Conservation (phyloP, 108 stramenopile genomes). For the Skeletonema tropicum region DNA sequence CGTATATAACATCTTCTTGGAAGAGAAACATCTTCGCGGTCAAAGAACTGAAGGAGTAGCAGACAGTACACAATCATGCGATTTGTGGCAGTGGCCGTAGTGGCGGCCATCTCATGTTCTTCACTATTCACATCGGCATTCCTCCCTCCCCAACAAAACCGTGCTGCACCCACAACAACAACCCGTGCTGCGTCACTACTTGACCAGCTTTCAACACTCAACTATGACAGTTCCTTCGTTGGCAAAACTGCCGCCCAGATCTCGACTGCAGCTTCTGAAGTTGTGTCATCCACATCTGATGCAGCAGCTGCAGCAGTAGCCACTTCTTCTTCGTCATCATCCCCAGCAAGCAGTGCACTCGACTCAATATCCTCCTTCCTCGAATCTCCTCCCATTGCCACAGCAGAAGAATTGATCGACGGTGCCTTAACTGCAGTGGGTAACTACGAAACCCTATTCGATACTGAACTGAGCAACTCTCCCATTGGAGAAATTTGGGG, state of each 20-base stretch:
- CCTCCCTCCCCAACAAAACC: not conserved
- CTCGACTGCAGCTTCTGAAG: not conserved
- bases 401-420: not conserved
- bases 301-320: not conserved
- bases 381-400: not conserved
- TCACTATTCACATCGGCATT: not conserved
- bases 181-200: not conserved
- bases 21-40: too few relatives aligned
- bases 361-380: not conserved
- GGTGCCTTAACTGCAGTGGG: not conserved
- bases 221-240: conserved; percentile 20
- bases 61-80: too few relatives aligned
- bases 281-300: not conserved
- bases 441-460: not conserved
- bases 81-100: not conserved
- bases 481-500: conserved; percentile 6
- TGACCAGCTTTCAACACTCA: conserved; percentile 29
- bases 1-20: too few relatives aligned
- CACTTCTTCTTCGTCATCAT: not conserved
- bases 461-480: not conserved
- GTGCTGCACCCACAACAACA: not conserved
- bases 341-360: not conserved
- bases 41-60: too few relatives aligned
- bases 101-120: not conserved
- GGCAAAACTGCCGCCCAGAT: conserved; percentile 10